A percentile compares a stretch with the other conserved stretches of the same genome.
phyloP scores from a whole-genome alignment of 2,329 filamentous ascomycete species.

The Acephala macrosclerotiorum region DNA sequence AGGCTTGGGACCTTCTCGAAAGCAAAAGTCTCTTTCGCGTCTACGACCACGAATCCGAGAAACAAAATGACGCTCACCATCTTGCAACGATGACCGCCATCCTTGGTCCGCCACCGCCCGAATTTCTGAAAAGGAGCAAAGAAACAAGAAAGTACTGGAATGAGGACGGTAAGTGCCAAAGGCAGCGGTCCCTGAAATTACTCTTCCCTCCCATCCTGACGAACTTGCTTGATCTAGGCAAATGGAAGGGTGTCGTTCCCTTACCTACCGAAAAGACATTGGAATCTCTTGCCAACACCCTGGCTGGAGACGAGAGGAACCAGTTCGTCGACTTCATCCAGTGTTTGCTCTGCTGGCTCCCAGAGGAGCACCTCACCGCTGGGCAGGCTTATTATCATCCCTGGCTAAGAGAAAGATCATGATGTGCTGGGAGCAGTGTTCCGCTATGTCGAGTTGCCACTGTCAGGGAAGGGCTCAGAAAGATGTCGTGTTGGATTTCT shows the following conservation, averaged over 20 bases:
- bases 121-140: slow-evolving; percentile 32
- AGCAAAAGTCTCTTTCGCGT: slow-evolving; percentile 29
- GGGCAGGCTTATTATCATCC: slow-evolving; percentile 26
- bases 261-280: slow-evolving; percentile 28
- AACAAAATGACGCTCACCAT: slow-evolving; percentile 26
- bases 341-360: slow-evolving; percentile 29
- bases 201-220: slow-evolving; percentile 7
- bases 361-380: slow-evolving; percentile 27
- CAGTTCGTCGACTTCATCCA: slow-evolving; percentile 26
- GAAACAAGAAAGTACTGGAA: slow-evolving; percentile 31
- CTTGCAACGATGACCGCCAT: slow-evolving; percentile 31
- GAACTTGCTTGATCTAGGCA: slow-evolving; percentile 26
- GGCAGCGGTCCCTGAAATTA: neutral
- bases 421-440: no score
- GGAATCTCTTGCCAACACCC: slow-evolving; percentile 27
- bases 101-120: slow-evolving; percentile 30
- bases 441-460: no score
- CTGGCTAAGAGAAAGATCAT: slow-evolving; percentile 22
- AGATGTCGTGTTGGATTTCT: no score
- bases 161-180: slow-evolving; percentile 21
- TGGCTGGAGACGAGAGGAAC: slow-evolving; percentile 25
- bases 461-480: no score
- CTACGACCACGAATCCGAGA: slow-evolving; percentile 28
- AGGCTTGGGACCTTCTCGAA: slow-evolving; percentile 31
- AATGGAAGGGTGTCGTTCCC: slow-evolving; percentile 28